Conservation (phyloP, 1,284 basidiomycete species). For the Mycosarcoma mackinlayi region DNA sequence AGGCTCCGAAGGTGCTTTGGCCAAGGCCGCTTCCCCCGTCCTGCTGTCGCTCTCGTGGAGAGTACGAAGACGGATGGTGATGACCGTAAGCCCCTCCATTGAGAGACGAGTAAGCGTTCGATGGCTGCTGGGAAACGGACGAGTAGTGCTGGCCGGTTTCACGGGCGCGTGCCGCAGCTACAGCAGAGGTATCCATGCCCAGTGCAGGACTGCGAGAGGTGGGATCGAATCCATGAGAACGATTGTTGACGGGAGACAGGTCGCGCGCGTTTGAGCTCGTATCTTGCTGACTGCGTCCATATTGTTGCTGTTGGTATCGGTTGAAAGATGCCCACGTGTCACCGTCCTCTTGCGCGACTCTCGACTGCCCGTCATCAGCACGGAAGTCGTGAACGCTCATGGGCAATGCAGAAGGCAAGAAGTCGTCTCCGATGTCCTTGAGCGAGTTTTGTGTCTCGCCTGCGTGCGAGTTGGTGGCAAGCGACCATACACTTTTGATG, state of each 20-base stretch:
- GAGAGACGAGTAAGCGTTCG: constrained; percentile 28
- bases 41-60: constrained; percentile 44
- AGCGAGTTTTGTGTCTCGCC: constrained; percentile 58
- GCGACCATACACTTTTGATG: constrained; percentile 62
- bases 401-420: constrained; percentile 53
- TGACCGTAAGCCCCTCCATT: constrained; percentile 30
- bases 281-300: constrained; percentile 25
- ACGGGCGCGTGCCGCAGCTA: constrained; percentile 25
- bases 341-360: constrained; percentile 12
- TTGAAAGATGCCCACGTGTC: constrained; percentile 31
- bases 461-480: constrained; percentile 44
- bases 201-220: constrained; percentile 43
- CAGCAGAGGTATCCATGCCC: constrained; percentile 32
- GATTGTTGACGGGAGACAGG: constrained; percentile 31
- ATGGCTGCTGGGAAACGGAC: constrained; percentile 28
- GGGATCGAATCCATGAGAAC: constrained; percentile 42
- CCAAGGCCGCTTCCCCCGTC: constrained; percentile 21
- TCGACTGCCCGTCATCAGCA: constrained; percentile 22
- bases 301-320: constrained; percentile 41
- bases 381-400: constrained; percentile 56
- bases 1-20: constrained; percentile 35
- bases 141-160: constrained; percentile 32
- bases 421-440: constrained; percentile 57
- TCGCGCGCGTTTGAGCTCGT: constrained; percentile 25
- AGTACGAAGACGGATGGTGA: constrained; percentile 22